phyloP scores from a whole-genome alignment of 345 rosid genomes.

The Arabidopsis arenosa region DNA sequence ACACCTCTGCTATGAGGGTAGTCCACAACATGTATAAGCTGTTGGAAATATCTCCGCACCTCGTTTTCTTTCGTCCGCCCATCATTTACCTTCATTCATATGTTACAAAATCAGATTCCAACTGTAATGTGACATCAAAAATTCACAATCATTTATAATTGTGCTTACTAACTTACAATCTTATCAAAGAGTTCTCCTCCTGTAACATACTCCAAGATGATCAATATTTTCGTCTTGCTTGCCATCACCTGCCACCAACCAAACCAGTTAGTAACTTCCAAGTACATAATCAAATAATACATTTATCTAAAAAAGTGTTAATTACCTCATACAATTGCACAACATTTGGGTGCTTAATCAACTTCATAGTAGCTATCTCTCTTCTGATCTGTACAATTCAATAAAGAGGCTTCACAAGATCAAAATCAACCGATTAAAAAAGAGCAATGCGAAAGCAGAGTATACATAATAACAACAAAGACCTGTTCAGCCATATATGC shows the following conservation, averaged over 20 bases:
- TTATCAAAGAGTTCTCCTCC: conserved; percentile 89
- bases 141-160: not conserved
- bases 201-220: conserved; percentile 71
- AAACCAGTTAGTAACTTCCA: not conserved
- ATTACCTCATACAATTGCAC: conserved; percentile 79
- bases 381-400: conserved; percentile 71
- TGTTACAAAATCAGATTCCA: conserved; percentile 4
- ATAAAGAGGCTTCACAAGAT: conserved; percentile 20
- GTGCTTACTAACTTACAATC: conserved; percentile 55
- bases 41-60: conserved; percentile 92
- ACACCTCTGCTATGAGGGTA: conserved; percentile 99
- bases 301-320: not conserved
- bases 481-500: conserved; percentile 99
- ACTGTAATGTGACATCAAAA: not conserved
- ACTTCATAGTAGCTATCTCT: conserved; percentile 92
- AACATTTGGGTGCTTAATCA: conserved; percentile 93
- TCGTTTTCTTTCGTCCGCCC: conserved; percentile 92
- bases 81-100: conserved; percentile 66
- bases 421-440: not conserved
- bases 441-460: conserved; percentile 5
- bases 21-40: conserved; percentile 92
- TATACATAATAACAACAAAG: not conserved
- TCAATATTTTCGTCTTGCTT: conserved; percentile 74
- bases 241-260: conserved; percentile 63
- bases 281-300: not conserved